phyloP scores from a whole-genome alignment of 2,329 filamentous ascomycete species.

The Epicoccum sorghinum region DNA sequence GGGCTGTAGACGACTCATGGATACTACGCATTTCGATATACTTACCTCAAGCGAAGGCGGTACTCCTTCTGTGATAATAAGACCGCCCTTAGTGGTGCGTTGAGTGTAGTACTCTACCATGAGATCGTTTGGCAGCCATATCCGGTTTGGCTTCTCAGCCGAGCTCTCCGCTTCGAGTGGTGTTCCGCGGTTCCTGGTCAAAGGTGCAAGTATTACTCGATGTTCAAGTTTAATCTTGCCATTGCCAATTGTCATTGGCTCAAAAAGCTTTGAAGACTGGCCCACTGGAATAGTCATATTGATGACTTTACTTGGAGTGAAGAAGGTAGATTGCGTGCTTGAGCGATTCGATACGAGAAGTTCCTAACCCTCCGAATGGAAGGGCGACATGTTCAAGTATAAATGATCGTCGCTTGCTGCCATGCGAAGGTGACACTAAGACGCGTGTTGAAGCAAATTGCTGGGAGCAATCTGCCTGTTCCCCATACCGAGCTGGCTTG shows the following conservation, averaged over 20 bases:
- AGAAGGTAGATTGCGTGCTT: not conserved
- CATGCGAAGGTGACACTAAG: conserved; percentile 7
- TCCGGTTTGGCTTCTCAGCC: conserved; percentile 53
- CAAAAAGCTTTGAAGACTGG: conserved; percentile 42
- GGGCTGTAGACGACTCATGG: no score
- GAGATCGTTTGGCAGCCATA: conserved; percentile 53
- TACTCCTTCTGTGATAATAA: conserved; percentile 64
- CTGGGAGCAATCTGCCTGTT: not conserved
- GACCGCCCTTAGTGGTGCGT: conserved; percentile 57
- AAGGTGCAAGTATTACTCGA: conserved; percentile 42
- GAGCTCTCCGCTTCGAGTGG: conserved; percentile 50
- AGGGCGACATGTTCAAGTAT: not conserved
- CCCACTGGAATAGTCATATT: conserved; percentile 4
- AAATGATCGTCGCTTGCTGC: conserved; percentile 6
- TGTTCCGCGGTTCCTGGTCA: conserved; percentile 51
- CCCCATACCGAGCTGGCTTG: not conserved
- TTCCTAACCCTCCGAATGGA: not conserved
- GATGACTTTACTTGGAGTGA: not conserved
- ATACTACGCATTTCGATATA: no score
- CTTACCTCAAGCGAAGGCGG: conserved; percentile 55
- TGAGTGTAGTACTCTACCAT: conserved; percentile 59
- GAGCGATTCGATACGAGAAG: not conserved
- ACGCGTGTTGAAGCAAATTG: not conserved
- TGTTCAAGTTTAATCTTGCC: conserved; percentile 42
- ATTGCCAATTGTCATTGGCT: conserved; percentile 40